Base-by-base conservation (phyloP, 2,329 filamentous ascomycete genomes). In the Blastomyces gilchristii region DNA sequence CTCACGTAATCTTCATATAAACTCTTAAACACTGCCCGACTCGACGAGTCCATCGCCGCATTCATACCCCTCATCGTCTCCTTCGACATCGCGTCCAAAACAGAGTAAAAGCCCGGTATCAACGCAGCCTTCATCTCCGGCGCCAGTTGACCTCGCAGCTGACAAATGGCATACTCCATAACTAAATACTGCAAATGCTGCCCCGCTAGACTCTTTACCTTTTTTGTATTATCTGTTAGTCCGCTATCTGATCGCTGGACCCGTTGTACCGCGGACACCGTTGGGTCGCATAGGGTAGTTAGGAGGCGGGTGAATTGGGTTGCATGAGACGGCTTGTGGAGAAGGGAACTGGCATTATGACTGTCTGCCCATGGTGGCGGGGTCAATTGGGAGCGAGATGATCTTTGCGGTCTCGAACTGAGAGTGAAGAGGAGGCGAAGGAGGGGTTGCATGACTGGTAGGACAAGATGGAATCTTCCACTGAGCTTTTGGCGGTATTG, bases 271-370 rank as follows among this genome's bases (percentile, higher is more conserved):
- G 82, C 79, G 0, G 82, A 83, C 56, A 83, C 79, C 0, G 84
- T 84, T 0, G 85, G 85, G 61, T 84, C 83, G 74, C 83, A 85
- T 60, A 87, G 79, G 0, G 82, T 80, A n/a, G 81, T 81, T 28
- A 87, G 77, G 9, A 87, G 73, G 11, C 83, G 80, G 1, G 82
- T 78, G 67, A 81, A 83, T 50, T 79, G 75, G 0, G 76, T 72
- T 2, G 80, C 81, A 63, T 82, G 81, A 22, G 75, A 73, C 18
- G 75, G 68, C 11, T 73, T 71, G 37, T 79, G 74, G 6, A 67
- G 66, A 47, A 11, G 45, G 62, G 12, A 64, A 56, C 1, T 68
- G 59, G 34, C 61, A 39, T 57, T 58, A 16, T 58, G 37, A 16
- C 34, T 31, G 28, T 45, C 63, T 25, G 68, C 58, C 70, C 70